These are phyloP conservation scores for Trichoderma semiorbis DNA, from an alignment of 2,329 filamentous ascomycete species.

Conservation along the genomic window DNA sequence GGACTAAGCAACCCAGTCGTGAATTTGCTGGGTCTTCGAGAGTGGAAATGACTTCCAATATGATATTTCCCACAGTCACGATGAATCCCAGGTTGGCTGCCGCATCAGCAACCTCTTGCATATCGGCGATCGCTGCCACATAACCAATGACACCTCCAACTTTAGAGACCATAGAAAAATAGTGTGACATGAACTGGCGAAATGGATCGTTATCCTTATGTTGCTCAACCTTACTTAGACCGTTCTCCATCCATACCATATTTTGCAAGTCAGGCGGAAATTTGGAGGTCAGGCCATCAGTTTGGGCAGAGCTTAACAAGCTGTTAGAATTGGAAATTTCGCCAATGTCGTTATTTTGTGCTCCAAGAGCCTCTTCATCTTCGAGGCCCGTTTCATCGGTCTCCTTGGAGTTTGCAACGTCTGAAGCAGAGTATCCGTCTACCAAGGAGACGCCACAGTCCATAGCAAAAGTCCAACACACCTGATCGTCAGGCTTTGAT, in stretches of 20 bases:
- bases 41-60: not conserved
- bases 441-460: not conserved
- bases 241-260: not conserved
- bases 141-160: not conserved
- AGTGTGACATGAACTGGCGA: not conserved
- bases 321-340: not conserved
- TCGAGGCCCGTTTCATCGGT: not conserved
- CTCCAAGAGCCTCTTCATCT: not conserved
- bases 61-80: not conserved
- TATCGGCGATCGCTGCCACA: not conserved
- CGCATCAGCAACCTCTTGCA: not conserved
- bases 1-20: not conserved
- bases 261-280: not conserved
- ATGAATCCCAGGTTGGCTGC: not conserved
- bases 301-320: not conserved
- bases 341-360: not conserved
- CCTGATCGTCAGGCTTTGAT: not conserved
- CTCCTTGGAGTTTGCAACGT: not conserved
- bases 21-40: not conserved
- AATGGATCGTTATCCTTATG: not conserved
- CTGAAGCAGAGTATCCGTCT: not conserved
- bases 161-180: slow-evolving; percentile 4
- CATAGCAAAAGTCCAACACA: not conserved
- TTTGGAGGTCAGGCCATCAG: not conserved
- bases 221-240: not conserved